A percentile compares a stretch with the other conserved stretches of the same genome.
These are phyloP conservation scores for Lasiodiplodia hormozganensis DNA, from an alignment of 2,329 filamentous ascomycete species.

Conservation along the genomic window DNA sequence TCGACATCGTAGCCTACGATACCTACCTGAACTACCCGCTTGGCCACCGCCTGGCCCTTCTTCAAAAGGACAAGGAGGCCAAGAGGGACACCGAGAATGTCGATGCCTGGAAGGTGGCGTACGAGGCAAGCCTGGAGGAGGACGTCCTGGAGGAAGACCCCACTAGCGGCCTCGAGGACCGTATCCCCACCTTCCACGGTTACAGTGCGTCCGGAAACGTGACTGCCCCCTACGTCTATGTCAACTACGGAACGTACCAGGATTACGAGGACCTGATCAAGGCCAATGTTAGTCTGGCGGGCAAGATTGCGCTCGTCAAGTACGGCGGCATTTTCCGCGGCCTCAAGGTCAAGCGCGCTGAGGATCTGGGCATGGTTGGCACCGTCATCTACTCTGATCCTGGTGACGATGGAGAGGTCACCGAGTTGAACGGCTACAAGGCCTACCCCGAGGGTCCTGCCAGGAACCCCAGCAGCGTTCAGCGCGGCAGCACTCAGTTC, in stretches of 20 bases:
- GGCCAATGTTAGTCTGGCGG: conserved; percentile 76
- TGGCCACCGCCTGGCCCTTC: conserved; percentile 54
- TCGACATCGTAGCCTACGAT: conserved; percentile 57
- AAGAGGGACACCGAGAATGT: conserved; percentile 53
- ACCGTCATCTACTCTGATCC: conserved; percentile 86
- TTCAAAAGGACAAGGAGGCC: conserved; percentile 65
- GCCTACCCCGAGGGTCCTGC: conserved; percentile 87
- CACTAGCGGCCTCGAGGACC: conserved; percentile 73
- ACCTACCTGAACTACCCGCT: conserved; percentile 60
- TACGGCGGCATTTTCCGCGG: conserved; percentile 90
- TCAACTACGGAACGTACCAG: conserved; percentile 86
- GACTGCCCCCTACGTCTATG: conserved; percentile 84
- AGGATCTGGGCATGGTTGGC: conserved; percentile 90
- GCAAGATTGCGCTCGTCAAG: conserved; percentile 85
- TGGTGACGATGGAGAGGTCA: conserved; percentile 83
- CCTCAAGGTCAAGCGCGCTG: conserved; percentile 89
- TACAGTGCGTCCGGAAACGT: conserved; percentile 94
- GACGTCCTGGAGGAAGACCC: conserved; percentile 84
- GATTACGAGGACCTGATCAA: conserved; percentile 84
- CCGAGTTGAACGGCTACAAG: conserved; percentile 79
- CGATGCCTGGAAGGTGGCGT: conserved; percentile 67
- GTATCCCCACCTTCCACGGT: conserved; percentile 91
- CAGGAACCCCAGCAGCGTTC: conserved; percentile 85
- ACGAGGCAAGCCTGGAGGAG: conserved; percentile 81
- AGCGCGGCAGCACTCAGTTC: conserved; percentile 81